Base-by-base conservation (phyloP, 805 yeast species). In the Metschnikowia kunwiensis region DNA sequence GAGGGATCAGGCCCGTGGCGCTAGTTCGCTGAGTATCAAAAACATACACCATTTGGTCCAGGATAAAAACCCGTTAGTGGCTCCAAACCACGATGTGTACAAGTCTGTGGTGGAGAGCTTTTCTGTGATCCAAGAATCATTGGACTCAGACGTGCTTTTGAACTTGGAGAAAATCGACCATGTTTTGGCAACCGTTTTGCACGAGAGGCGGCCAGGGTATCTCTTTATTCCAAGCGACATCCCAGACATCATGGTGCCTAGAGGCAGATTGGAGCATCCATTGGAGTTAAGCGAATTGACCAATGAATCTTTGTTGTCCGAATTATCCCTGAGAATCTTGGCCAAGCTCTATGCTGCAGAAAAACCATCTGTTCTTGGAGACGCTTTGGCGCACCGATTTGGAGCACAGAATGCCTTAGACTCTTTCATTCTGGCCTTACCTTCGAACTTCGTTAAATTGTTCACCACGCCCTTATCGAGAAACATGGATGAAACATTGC, bases 171-270 rank as follows among this genome's bases (percentile, higher is more conserved):
- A 82, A 55, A 76, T 89, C 36, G 97, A 89, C 57, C 61, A 63
- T 15, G 82, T 86, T 5, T 73, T 89, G 37, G 53, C 51, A 28
- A 64, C 70, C 12, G 77, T 86, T 18, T 62, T 77, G 46, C 64
- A 57, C 24, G 67, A 74, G 30, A 78, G 81, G 24, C 77, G 80
- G 55, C 97, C 97, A 0, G 96, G 95, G 11, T 88, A 83, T 52
- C 56, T 88, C 32, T 86, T 77, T 55, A 57, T 89, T 30, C 96
- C 97, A 1, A 64, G 74, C 27, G 89, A 88, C 55, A 57, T 85
- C 46, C 75, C 78, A 7, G 77, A 78, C 36, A 15, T 52, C 6
- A 42, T 30, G 30, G 58, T 64, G 3, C 46, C 63, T 8, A 42
- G 40, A 13, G 34, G 30, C 7, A 46, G 56, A 27, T 55, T 63